These are phyloP conservation scores for Prunus dulcis DNA, from an alignment of 306 rosid genomes.

Conservation along the genomic window DNA sequence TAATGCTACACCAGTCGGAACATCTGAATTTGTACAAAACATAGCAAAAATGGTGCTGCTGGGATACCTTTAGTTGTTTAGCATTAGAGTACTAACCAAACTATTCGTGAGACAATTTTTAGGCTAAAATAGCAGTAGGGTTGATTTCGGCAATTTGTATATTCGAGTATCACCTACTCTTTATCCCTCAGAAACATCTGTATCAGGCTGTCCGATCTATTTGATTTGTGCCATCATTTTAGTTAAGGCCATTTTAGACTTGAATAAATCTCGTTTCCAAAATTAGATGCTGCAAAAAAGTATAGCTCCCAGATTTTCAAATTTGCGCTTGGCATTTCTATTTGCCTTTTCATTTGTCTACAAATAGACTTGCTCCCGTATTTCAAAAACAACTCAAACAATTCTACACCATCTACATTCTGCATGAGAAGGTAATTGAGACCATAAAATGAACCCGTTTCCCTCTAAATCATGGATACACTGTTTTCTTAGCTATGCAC, in stretches of 20 bases:
- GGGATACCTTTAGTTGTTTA: slow-evolving; percentile 12
- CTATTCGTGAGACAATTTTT: slow-evolving; percentile 13
- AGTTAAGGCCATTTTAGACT: neutral
- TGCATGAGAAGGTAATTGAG: neutral
- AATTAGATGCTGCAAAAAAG: too few relatives aligned
- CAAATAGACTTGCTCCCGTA: neutral
- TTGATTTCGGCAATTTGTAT: slow-evolving; percentile 22
- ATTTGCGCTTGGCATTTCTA: too few relatives aligned
- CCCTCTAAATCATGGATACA: neutral
- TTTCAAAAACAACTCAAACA: too few relatives aligned
- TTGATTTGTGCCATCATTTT: neutral
- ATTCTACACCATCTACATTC: neutral
- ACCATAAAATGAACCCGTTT: neutral
- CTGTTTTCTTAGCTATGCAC: slow-evolving; percentile 37
- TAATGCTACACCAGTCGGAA: slow-evolving; percentile 24
- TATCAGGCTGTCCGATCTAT: neutral
- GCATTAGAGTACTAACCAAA: neutral
- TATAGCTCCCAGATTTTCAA: too few relatives aligned
- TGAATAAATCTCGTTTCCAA: neutral
- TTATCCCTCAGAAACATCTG: neutral
- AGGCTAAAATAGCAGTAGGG: slow-evolving; percentile 16
- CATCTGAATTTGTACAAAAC: slow-evolving; percentile 44
- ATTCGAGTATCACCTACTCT: slow-evolving; percentile 4
- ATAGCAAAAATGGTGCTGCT: slow-evolving; percentile 29
- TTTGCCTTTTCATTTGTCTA: neutral